Evolutionary conservation across 176 grass and related monocot genomes (phyloP).

Genomic region (Lolium multiflorum): DNA sequence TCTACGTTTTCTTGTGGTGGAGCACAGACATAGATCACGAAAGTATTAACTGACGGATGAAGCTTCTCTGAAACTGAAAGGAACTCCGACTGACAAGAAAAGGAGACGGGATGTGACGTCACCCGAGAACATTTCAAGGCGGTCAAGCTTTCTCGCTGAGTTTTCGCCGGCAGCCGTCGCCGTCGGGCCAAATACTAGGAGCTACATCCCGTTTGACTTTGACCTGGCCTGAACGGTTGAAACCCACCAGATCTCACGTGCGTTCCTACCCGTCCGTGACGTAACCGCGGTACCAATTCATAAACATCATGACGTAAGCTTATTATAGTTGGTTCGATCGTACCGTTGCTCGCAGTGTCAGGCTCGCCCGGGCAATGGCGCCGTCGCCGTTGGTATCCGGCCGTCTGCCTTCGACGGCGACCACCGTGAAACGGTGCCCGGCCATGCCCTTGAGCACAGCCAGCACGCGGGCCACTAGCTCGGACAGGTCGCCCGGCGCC

Average conservation of each 20-base stretch:
- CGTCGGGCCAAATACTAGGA: neutral
- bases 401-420: conserved; percentile 29
- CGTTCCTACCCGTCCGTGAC: neutral
- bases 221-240: neutral
- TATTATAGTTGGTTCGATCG: neutral
- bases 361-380: conserved; percentile 36
- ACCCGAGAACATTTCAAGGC: neutral
- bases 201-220: conserved; percentile 32
- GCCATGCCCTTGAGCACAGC: conserved; percentile 39
- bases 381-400: neutral
- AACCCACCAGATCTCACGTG: conserved; percentile 10
- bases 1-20: conserved; percentile 7
- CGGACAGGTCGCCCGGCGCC: conserved; percentile 52
- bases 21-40: neutral
- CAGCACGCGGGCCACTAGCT: conserved; percentile 49
- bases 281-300: neutral
- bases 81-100: neutral
- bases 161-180: conserved; percentile 1
- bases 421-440: conserved; percentile 32
- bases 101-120: conserved; percentile 11
- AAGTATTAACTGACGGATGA: neutral
- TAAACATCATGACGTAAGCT: neutral
- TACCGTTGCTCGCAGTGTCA: conserved; percentile 54
- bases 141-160: conserved; percentile 10
- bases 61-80: conserved; percentile 26